Evolutionary conservation across 495 filamentous ascomycete species (phyloP), one percentile per base, ranked within the genome.

Genomic region (Aspergillus funiculosus): DNA sequence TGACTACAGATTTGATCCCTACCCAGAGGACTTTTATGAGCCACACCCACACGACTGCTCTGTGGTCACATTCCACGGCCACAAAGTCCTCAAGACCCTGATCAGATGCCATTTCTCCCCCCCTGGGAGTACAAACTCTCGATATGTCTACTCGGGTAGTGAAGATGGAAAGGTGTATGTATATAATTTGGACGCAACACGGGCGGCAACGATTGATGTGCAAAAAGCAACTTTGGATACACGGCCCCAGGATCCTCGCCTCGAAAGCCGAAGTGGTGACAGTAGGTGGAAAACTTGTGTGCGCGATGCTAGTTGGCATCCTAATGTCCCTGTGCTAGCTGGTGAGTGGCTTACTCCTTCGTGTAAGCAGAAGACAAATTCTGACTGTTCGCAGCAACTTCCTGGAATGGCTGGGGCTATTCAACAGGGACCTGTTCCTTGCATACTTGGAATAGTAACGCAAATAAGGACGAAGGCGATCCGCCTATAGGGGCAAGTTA

Each of bases 21-120:
- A 85, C 42, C 64, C 67, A 46, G 77, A 86, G 51, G 75, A 82
- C 5, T 71, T 76, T 41, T 94, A 84, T 68, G 74, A 77, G 46
- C 76, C 79, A 20, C 86, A 95, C 62, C 87, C 86, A 2, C 67
- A 91, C 48, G 92, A 98, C 67, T 90, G 87, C 67, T 91, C 86
- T 2, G 67, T 98, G 2, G 92, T 98, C 41, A 96, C 90, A 2
- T 97, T 89, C 75, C 77, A 85, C 18, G 92, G 91, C 36, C 92
- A 98, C 62, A 74, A 75, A 19, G 88, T 98, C 6, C 74, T 90
- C 43, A 82, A 86, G 45, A 98, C 92, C 1, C 63, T 98, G 39
- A 96, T 97, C 44, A 75, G 92, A 25, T 98, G 92, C 55, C 92
- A 97, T 61, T 98, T 98, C 71, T 92, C 87, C 36, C 92, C 92